Evolutionary conservation across 805 yeast genomes (phyloP).

Genomic region (Hanseniaspora lachancei): DNA sequence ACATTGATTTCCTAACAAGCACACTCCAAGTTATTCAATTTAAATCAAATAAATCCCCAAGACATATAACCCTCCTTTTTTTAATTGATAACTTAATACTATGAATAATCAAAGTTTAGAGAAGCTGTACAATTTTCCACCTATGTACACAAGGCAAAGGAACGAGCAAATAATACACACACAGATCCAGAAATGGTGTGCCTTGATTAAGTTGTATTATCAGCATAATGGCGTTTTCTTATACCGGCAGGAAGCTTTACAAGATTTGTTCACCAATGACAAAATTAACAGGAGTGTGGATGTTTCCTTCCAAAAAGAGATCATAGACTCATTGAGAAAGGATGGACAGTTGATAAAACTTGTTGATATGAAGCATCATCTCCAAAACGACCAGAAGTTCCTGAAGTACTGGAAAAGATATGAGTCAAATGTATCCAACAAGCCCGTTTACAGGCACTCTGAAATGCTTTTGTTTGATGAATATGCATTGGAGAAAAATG

Average conservation of each 20-base stretch:
- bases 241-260: not conserved
- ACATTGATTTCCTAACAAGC: too few species aligned
- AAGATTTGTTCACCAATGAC: not conserved
- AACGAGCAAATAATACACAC: not conserved
- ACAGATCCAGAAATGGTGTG: slow-evolving; percentile 4
- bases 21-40: too few species aligned
- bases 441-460: not conserved
- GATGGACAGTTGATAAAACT: not conserved
- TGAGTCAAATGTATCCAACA: not conserved
- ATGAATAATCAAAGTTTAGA: not conserved
- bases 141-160: slow-evolving; percentile 9
- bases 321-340: not conserved
- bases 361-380: not conserved
- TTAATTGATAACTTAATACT: too few species aligned
- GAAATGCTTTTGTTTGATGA: not conserved
- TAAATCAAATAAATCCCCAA: too few species aligned
- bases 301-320: not conserved
- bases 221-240: not conserved
- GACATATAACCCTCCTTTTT: too few species aligned
- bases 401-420: not conserved
- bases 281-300: not conserved
- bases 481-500: not conserved
- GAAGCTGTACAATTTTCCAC: slow-evolving; percentile 4
- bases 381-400: not conserved
- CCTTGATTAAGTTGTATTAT: not conserved